These are phyloP conservation scores for Naumovozyma baii DNA, from an alignment of 805 yeast genomes.

Conservation along the genomic window DNA sequence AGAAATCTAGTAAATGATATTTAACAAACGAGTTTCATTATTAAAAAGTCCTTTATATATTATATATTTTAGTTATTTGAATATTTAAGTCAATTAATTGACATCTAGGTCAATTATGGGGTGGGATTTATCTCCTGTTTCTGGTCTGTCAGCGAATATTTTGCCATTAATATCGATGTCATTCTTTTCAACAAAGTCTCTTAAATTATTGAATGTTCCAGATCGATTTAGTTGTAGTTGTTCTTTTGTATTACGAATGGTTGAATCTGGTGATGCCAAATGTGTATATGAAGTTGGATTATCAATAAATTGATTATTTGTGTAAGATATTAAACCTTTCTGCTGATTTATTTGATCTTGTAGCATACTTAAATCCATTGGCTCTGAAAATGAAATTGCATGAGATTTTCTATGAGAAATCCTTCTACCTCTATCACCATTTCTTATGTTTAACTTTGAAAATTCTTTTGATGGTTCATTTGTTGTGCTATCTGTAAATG, in stretches of 20 bases:
- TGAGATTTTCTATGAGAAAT: conserved; percentile 8
- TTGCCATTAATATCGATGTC: conserved; percentile 12
- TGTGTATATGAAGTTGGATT: conserved; percentile 5
- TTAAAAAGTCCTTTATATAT: no score
- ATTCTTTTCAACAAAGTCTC: conserved; percentile 15
- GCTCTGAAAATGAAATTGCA: conserved; percentile 5
- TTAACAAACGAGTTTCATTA: no score
- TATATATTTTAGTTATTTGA: no score
- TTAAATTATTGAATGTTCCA: conserved; percentile 13
- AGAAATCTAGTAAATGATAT: no score
- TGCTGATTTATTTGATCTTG: no score
- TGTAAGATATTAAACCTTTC: no score
- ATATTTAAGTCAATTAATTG: background rate
- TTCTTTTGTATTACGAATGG: conserved; percentile 18
- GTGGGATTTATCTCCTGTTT: conserved; percentile 11
- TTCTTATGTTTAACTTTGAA: background rate
- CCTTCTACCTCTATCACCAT: no score
- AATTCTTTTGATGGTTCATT: background rate
- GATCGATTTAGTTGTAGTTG: conserved; percentile 23
- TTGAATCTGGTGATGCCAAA: conserved; percentile 8
- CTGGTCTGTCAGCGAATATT: conserved; percentile 18
- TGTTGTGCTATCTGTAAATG: background rate
- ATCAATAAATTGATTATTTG: background rate
- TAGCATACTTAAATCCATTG: background rate
- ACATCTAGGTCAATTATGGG: conserved; percentile 16